A percentile compares a stretch with the other conserved stretches of the same genome.
These are phyloP conservation scores for Clavispora carvajalis DNA, from an alignment of 805 yeast genomes.

Conservation along the genomic window DNA sequence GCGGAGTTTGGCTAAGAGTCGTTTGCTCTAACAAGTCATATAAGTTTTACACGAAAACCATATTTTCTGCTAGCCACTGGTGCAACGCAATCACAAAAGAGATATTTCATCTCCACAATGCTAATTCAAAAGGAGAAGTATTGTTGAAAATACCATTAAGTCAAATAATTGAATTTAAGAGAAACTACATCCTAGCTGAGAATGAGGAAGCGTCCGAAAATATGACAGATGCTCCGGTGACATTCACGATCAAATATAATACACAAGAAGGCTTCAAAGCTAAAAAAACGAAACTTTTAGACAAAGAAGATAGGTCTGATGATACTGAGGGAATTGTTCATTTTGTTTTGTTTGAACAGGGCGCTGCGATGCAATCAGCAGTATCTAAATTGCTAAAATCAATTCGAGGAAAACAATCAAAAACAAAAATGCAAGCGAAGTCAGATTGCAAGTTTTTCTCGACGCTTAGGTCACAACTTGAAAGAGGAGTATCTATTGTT, in stretches of 20 bases:
- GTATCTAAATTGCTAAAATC: background rate
- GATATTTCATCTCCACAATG: conserved; percentile 56
- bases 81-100: conserved; percentile 66
- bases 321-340: conserved; percentile 32
- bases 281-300: background rate
- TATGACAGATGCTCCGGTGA: conserved; percentile 25
- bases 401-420: too few species aligned
- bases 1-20: conserved; percentile 52
- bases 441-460: too few species aligned
- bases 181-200: conserved; percentile 44
- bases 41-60: conserved; percentile 68
- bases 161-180: conserved; percentile 58
- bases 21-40: conserved; percentile 54
- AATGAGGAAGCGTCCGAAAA: conserved; percentile 5
- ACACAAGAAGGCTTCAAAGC: conserved; percentile 2
- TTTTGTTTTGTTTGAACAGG: conserved; percentile 51
- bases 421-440: too few species aligned
- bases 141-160: conserved; percentile 71
- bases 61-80: conserved; percentile 77
- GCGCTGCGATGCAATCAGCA: background rate
- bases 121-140: conserved; percentile 67
- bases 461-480: conserved; percentile 12
- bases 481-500: conserved; percentile 7
- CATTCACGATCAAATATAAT: conserved; percentile 52
- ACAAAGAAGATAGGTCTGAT: background rate